Conservation (phyloP, 2,329 filamentous ascomycete genomes). For the Clathrospora elynae region DNA sequence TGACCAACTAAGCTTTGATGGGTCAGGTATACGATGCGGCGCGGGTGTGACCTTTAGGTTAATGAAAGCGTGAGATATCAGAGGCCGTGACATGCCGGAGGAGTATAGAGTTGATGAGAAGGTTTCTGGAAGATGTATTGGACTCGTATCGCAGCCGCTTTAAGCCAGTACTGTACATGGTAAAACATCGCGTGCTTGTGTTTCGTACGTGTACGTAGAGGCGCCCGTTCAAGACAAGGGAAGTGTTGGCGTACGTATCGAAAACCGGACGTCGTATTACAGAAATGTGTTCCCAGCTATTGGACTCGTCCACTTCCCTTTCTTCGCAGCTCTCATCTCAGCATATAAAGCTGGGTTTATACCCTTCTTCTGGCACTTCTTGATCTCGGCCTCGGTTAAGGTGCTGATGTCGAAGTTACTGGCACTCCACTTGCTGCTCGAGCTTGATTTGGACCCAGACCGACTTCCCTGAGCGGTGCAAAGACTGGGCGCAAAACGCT, state of each 20-base stretch:
- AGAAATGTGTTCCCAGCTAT: constrained; percentile 45
- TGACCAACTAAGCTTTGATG: neutral
- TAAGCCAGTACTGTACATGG: too few relatives aligned
- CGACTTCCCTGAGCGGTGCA: constrained; percentile 16
- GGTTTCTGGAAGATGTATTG: neutral
- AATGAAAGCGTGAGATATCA: constrained; percentile 8
- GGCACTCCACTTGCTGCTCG: constrained; percentile 46
- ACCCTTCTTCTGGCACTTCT: constrained; percentile 54
- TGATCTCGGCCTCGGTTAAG: constrained; percentile 50
- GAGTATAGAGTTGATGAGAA: neutral
- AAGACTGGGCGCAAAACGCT: constrained; percentile 15
- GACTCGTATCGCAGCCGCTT: too few relatives aligned
- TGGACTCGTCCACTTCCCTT: constrained; percentile 46
- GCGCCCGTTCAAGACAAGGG: neutral
- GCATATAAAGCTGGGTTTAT: constrained; percentile 55
- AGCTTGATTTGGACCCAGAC: constrained; percentile 22
- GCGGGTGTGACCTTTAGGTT: neutral
- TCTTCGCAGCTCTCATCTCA: constrained; percentile 55
- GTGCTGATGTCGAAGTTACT: constrained; percentile 48
- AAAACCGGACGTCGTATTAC: constrained; percentile 6
- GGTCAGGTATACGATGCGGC: constrained; percentile 4
- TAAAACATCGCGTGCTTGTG: too few relatives aligned
- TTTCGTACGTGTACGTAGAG: too few relatives aligned
- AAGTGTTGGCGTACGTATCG: neutral
- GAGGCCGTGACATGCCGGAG: constrained; percentile 1